These are phyloP conservation scores for Ruellia speciosa DNA, from an alignment of 305 asterid species.

Conservation along the genomic window DNA sequence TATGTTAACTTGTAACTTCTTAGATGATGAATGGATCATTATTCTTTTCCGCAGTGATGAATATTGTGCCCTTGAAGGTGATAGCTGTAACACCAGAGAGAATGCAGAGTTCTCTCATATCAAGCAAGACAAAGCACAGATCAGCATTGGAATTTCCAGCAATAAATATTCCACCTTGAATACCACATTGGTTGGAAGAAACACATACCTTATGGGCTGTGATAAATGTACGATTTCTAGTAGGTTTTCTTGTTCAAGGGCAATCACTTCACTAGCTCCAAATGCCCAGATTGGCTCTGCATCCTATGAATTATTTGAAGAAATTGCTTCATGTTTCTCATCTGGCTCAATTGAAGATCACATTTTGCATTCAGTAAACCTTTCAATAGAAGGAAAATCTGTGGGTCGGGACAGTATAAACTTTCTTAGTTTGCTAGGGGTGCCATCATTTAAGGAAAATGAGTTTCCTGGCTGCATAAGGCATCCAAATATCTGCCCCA, in stretches of 20 bases:
- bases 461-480: slow-evolving; percentile 86
- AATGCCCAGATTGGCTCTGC: slow-evolving; percentile 45
- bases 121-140: slow-evolving; percentile 38
- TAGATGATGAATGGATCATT: slow-evolving; percentile 9
- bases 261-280: slow-evolving; percentile 77
- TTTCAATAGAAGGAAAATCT: slow-evolving; percentile 63
- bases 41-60: slow-evolving; percentile 53
- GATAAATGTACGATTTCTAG: slow-evolving; percentile 48
- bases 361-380: slow-evolving; percentile 51
- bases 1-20: background rate
- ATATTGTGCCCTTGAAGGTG: slow-evolving; percentile 37
- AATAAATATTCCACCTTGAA: slow-evolving; percentile 43
- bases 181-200: slow-evolving; percentile 42
- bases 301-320: slow-evolving; percentile 50
- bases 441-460: slow-evolving; percentile 59
- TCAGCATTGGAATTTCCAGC: slow-evolving; percentile 42
- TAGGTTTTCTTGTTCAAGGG: slow-evolving; percentile 73
- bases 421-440: slow-evolving; percentile 70
- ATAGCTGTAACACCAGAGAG: slow-evolving; percentile 22
- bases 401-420: slow-evolving; percentile 47
- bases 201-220: slow-evolving; percentile 39
- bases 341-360: slow-evolving; percentile 71
- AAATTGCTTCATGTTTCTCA: slow-evolving; percentile 47
- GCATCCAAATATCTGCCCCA: slow-evolving; percentile 82
- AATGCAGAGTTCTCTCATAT: slow-evolving; percentile 15